Percentiles rank a stretch among this genome's conserved stretches.
Evolutionary conservation across 1,284 basidiomycete species (phyloP).

Genomic region (Sutorius eximius): DNA sequence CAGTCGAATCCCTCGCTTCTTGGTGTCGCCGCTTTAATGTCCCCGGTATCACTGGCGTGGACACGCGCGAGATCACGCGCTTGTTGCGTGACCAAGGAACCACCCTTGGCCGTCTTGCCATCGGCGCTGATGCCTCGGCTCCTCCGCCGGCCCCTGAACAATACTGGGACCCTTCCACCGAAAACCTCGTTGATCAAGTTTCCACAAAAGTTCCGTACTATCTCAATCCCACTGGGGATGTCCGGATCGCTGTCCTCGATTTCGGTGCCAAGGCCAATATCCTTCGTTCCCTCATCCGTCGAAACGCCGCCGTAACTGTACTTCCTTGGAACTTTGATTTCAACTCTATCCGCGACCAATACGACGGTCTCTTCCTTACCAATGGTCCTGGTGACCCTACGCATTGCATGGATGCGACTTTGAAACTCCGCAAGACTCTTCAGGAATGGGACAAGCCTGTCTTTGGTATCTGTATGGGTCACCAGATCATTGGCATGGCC

Average conservation of each 20-base stretch:
- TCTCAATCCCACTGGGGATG: constrained; percentile 84
- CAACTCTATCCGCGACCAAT: constrained; percentile 86
- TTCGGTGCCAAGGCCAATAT: constrained; percentile 99
- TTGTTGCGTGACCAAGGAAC: constrained; percentile 96
- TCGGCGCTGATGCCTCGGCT: constrained; percentile 73
- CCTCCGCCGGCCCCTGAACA: constrained; percentile 64
- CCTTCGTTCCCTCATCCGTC: constrained; percentile 85
- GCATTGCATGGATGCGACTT: constrained; percentile 85
- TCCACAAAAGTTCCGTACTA: constrained; percentile 87
- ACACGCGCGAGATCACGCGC: constrained; percentile 94
- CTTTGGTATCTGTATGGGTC: constrained; percentile 99
- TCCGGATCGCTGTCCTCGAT: constrained; percentile 94
- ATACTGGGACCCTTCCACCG: constrained; percentile 89
- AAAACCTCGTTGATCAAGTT: constrained; percentile 92
- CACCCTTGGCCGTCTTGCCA: constrained; percentile 87
- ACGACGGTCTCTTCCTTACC: constrained; percentile 93
- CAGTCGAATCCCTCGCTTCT: constrained; percentile 88
- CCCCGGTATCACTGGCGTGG: constrained; percentile 94
- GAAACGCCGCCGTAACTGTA: constrained; percentile 91
- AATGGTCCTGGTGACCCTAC: constrained; percentile 96
- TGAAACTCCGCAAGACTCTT: constrained; percentile 79
- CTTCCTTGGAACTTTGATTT: constrained; percentile 98
- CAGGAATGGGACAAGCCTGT: constrained; percentile 90
- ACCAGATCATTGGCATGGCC: constrained; percentile 96
- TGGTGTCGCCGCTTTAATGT: constrained; percentile 93